Conservation (phyloP, 176 grass and related monocot genomes). For the Zoysia pacifica region DNA sequence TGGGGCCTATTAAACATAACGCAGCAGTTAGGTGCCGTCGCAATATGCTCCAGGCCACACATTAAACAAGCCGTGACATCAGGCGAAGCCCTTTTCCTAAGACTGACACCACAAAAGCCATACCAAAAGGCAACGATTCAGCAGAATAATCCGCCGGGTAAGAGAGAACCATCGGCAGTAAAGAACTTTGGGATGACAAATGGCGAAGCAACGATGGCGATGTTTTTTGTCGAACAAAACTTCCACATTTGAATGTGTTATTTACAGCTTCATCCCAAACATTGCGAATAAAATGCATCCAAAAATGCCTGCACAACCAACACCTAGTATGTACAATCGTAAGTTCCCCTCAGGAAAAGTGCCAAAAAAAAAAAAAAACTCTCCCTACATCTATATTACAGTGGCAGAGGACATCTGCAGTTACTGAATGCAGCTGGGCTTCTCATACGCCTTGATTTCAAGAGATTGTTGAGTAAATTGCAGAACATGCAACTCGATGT, state of each 20-base stretch:
- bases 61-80: constrained; percentile 47
- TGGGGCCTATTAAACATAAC: constrained; percentile 30
- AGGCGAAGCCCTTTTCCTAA: constrained; percentile 44
- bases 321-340: constrained; percentile 53
- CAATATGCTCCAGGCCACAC: constrained; percentile 19
- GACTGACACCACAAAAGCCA: constrained; percentile 39
- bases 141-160: constrained; percentile 16
- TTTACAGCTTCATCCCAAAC: constrained; percentile 54
- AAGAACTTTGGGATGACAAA: constrained; percentile 24
- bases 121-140: constrained; percentile 22
- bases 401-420: constrained; percentile 45
- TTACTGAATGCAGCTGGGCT: constrained; percentile 25
- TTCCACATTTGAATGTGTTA: constrained; percentile 50
- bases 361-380: constrained; percentile 15
- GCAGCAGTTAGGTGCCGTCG: constrained; percentile 27
- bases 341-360: background rate
- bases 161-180: constrained; percentile 30
- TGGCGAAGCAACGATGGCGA: background rate
- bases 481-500: constrained; percentile 37
- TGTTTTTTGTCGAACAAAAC: constrained; percentile 31
- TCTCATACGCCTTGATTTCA: constrained; percentile 19
- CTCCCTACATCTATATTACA: constrained; percentile 51
- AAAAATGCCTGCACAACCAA: constrained; percentile 58
- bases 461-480: constrained; percentile 22
- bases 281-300: constrained; percentile 35